Conservation (phyloP, 1,284 basidiomycete species). For the Agaricales sp. region DNA sequence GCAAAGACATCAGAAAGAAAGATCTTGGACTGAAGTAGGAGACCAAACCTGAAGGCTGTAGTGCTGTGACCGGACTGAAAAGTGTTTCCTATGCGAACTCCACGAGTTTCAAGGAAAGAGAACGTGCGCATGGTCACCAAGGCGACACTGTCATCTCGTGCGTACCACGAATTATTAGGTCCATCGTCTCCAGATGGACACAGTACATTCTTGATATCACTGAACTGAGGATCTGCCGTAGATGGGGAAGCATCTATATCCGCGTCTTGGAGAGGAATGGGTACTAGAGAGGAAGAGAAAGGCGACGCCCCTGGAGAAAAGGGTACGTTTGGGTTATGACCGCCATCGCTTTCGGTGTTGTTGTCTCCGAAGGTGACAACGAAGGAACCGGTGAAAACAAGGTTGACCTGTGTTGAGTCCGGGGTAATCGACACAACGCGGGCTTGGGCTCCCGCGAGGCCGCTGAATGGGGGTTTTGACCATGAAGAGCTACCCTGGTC, state of each 20-base stretch:
- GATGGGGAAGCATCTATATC: slow-evolving; percentile 67
- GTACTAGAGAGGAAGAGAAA: slow-evolving; percentile 86
- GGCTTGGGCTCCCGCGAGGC: slow-evolving; percentile 62
- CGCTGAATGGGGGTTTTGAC: slow-evolving; percentile 74
- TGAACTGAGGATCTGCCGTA: slow-evolving; percentile 52
- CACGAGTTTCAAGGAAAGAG: slow-evolving; percentile 61
- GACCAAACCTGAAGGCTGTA: slow-evolving; percentile 69
- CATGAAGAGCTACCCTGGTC: slow-evolving; percentile 55
- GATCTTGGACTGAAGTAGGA: slow-evolving; percentile 1
- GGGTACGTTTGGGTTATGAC: slow-evolving; percentile 69
- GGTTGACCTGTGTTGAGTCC: slow-evolving; percentile 59
- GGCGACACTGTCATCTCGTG: slow-evolving; percentile 57
- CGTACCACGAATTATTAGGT: slow-evolving; percentile 78
- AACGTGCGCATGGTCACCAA: slow-evolving; percentile 72
- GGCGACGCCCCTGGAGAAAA: slow-evolving; percentile 72
- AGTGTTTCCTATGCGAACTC: slow-evolving; percentile 87
- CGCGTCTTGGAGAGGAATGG: slow-evolving; percentile 64
- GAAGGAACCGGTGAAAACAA: slow-evolving; percentile 89
- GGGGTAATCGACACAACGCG: slow-evolving; percentile 72
- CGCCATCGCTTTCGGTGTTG: slow-evolving; percentile 48
- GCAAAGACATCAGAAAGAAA: slow-evolving; percentile 1
- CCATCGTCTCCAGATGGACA: slow-evolving; percentile 81
- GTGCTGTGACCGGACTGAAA: slow-evolving; percentile 76
- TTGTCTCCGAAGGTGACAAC: slow-evolving; percentile 55
- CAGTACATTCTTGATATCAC: slow-evolving; percentile 65